Evolutionary conservation across 2,329 filamentous ascomycete genomes (phyloP).

Genomic region (Fusarium compactum): DNA sequence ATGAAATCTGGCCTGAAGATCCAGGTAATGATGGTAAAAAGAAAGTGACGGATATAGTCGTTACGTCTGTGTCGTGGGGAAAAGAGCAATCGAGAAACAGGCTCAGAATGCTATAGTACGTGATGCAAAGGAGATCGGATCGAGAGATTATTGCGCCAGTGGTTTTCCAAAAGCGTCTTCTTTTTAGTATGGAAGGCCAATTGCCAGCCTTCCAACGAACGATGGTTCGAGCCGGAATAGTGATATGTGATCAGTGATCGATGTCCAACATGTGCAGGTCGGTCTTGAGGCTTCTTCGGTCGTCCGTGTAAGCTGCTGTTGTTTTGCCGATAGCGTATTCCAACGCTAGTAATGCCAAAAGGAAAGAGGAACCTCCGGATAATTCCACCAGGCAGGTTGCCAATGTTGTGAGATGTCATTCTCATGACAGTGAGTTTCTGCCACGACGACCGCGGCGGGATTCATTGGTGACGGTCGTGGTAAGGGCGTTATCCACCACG

Average conservation of each 20-base stretch:
- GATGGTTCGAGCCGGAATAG: neutral
- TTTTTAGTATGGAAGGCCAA: neutral
- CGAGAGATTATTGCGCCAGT: neutral
- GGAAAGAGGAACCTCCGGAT: neutral
- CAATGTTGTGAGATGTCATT: neutral
- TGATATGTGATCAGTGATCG: neutral
- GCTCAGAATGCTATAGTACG: neutral
- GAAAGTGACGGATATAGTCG: neutral
- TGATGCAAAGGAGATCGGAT: neutral
- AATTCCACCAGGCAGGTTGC: neutral
- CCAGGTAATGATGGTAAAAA: neutral
- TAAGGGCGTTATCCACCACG: constrained; percentile 38
- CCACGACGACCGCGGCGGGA: constrained; percentile 27
- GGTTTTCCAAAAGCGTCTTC: neutral
- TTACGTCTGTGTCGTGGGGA: neutral
- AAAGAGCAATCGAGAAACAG: neutral
- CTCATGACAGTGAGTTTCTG: constrained; percentile 23
- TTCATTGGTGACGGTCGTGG: constrained; percentile 30
- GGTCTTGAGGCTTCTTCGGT: neutral
- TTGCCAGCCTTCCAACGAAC: neutral
- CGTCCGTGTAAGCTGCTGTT: neutral
- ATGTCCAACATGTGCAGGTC: neutral
- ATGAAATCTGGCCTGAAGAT: neutral
- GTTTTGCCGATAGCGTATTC: neutral
- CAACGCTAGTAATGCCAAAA: neutral